Percentiles rank a stretch among this genome's conserved stretches.
Conservation (phyloP, 1,284 basidiomycete species). For the Naganishia sp. region DNA sequence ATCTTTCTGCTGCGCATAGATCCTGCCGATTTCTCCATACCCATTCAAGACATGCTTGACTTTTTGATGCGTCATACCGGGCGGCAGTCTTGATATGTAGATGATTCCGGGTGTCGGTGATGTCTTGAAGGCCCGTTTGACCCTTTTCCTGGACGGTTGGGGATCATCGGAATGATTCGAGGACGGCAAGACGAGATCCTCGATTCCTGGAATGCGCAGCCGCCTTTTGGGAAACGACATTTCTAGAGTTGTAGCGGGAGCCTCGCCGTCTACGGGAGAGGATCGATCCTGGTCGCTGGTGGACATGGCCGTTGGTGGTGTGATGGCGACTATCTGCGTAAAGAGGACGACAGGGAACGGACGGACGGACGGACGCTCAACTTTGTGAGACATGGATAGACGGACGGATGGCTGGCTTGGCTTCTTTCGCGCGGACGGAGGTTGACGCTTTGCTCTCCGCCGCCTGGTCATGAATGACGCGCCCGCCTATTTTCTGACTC, state of each 20-base stretch:
- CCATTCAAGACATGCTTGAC: conserved; percentile 87
- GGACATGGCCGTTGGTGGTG: neutral
- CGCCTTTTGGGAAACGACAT: conserved; percentile 10
- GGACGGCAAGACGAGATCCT: conserved; percentile 14
- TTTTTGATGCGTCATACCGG: conserved; percentile 98
- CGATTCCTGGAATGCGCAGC: conserved; percentile 16
- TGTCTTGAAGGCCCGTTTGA: conserved; percentile 36
- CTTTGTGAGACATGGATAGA: conserved; percentile 1
- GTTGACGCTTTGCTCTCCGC: too few relatives aligned
- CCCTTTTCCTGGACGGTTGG: conserved; percentile 36
- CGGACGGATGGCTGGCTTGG: too few relatives aligned
- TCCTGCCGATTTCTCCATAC: conserved; percentile 78
- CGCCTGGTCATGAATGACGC: too few relatives aligned
- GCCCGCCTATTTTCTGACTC: too few relatives aligned
- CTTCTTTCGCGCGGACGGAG: too few relatives aligned
- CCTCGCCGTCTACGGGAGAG: neutral
- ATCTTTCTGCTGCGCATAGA: conserved; percentile 88
- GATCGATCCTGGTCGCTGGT: neutral
- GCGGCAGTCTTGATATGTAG: conserved; percentile 94
- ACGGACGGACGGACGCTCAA: neutral
- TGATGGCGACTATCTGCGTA: neutral
- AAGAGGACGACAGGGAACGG: too few relatives aligned
- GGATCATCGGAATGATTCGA: conserved; percentile 2
- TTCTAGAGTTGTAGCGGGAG: neutral
- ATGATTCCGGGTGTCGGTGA: conserved; percentile 67